Evolutionary conservation across 192 early-diverging fungal species (phyloP).

Genomic region (Linnemannia schmuckeri): DNA sequence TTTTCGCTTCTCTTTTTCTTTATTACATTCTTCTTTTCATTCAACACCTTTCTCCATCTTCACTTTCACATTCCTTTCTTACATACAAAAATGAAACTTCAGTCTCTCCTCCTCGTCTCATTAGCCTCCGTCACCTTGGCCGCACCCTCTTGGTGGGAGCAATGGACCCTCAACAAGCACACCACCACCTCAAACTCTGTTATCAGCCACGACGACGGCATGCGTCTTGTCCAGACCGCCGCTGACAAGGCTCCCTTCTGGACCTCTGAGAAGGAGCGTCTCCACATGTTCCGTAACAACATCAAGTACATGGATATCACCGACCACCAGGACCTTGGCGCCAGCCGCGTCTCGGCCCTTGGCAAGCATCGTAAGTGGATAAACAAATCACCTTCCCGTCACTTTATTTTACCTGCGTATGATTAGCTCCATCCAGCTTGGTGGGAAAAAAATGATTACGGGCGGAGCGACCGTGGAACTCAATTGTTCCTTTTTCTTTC

Average conservation of each 20-base stretch:
- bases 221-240: constrained; percentile 54
- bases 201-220: constrained; percentile 19
- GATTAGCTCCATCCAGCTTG: neutral
- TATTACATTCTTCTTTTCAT: neutral
- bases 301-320: constrained; percentile 92
- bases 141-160: constrained; percentile 51
- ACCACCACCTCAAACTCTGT: constrained; percentile 3
- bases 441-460: neutral
- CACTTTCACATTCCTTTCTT: neutral
- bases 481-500: neutral
- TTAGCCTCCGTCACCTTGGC: constrained; percentile 40
- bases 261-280: constrained; percentile 72
- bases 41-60: neutral
- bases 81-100: constrained; percentile 22
- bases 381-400: too few species aligned
- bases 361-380: neutral
- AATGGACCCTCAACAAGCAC: constrained; percentile 32
- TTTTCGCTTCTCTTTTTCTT: neutral
- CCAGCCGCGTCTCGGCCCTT: constrained; percentile 11
- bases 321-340: constrained; percentile 70
- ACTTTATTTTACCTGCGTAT: neutral
- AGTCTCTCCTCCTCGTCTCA: constrained; percentile 49
- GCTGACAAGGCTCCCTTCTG: constrained; percentile 67
- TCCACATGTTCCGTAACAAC: constrained; percentile 73
- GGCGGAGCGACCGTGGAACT: neutral